These are phyloP conservation scores for Venturia aucupariae DNA, from an alignment of 2,329 filamentous ascomycete species.

Conservation along the genomic window DNA sequence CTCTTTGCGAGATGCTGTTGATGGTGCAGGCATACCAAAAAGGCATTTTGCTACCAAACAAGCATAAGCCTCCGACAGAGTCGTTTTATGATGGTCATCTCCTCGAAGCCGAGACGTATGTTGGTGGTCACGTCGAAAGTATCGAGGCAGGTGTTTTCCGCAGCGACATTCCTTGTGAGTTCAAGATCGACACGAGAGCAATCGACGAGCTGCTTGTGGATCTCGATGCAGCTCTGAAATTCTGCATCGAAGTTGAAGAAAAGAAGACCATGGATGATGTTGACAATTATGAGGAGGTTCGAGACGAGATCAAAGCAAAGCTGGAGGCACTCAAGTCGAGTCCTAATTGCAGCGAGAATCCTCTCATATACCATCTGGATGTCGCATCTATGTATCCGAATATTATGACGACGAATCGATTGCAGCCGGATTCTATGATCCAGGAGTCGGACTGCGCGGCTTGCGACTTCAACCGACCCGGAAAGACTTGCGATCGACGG, in stretches of 20 bases:
- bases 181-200: constrained; percentile 77
- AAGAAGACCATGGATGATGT: constrained; percentile 44
- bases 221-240: constrained; percentile 79
- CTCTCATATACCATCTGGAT: constrained; percentile 94
- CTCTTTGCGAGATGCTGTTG: constrained; percentile 96
- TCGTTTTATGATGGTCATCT: constrained; percentile 95
- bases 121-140: constrained; percentile 97
- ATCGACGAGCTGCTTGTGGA: constrained; percentile 83
- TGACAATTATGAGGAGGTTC: constrained; percentile 52
- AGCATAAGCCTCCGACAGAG: constrained; percentile 84
- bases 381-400: constrained; percentile 99
- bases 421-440: constrained; percentile 99
- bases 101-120: constrained; percentile 94
- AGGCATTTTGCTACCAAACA: constrained; percentile 89
- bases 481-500: constrained; percentile 91
- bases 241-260: constrained; percentile 53
- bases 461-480: constrained; percentile 95
- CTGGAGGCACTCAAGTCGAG: constrained; percentile 67
- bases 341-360: constrained; percentile 74
- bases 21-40: constrained; percentile 97
- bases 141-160: constrained; percentile 97
- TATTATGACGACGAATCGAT: constrained; percentile 98
- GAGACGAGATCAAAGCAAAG: constrained; percentile 65
- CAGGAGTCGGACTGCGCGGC: constrained; percentile 91
- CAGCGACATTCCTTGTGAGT: constrained; percentile 90